phyloP scores from a whole-genome alignment of 176 grass and related monocot species.

The Hsuehochloa calcarea region DNA sequence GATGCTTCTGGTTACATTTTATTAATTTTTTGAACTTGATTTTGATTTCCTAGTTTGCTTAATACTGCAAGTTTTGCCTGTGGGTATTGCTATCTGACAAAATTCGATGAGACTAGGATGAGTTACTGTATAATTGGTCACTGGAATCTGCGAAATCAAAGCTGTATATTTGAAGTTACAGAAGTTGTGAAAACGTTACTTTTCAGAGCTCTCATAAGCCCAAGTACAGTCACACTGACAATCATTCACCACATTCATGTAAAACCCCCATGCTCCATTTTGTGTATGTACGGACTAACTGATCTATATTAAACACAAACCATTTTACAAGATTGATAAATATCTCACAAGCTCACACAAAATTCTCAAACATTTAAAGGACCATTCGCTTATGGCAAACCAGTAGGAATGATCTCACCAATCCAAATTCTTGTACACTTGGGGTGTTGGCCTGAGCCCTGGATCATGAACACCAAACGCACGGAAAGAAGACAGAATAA shows the following conservation, averaged over 20 bases:
- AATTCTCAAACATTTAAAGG: slow-evolving; percentile 12
- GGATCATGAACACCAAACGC: too few species aligned
- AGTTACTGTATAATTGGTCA: not conserved
- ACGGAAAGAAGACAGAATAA: too few species aligned
- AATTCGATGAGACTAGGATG: not conserved
- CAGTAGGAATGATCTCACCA: not conserved
- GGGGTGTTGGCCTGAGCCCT: too few species aligned
- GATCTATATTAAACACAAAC: slow-evolving; percentile 2
- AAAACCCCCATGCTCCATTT: not conserved
- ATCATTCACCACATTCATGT: slow-evolving; percentile 12
- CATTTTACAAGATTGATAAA: slow-evolving; percentile 15
- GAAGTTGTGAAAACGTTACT: not conserved
- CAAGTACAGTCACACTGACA: not conserved
- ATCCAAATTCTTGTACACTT: slow-evolving; percentile 1
- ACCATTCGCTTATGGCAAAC: not conserved
- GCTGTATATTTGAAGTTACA: not conserved
- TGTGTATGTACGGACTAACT: not conserved
- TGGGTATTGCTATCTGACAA: not conserved
- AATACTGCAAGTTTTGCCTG: not conserved
- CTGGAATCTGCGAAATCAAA: not conserved
- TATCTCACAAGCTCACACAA: not conserved
- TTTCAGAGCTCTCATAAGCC: not conserved
- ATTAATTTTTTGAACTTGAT: not conserved
- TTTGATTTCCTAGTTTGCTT: not conserved
- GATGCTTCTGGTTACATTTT: not conserved